Evolutionary conservation across 164 flowering plant genomes (phyloP).

Genomic region (Vitis riparia): DNA sequence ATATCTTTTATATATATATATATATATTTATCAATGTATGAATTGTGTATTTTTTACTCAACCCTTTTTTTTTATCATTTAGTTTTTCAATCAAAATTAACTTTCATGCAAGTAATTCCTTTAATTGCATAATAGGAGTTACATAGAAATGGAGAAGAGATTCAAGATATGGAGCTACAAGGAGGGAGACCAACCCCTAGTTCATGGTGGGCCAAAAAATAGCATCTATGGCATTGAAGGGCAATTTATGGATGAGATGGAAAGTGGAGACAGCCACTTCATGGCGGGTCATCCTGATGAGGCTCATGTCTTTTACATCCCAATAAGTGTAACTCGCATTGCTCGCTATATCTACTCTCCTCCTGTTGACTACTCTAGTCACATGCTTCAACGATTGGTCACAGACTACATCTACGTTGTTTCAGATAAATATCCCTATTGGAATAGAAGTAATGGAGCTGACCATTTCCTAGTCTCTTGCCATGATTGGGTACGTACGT

Average conservation of each 20-base stretch:
- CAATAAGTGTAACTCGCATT: conserved; percentile 44
- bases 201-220: conserved; percentile 55
- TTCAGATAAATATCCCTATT: conserved; percentile 51
- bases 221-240: conserved; percentile 61
- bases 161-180: conserved; percentile 63
- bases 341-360: conserved; percentile 34
- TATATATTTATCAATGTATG: too few species aligned
- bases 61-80: not conserved
- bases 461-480: conserved; percentile 72
- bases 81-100: not conserved
- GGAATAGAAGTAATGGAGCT: conserved; percentile 62
- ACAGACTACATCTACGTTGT: conserved; percentile 44
- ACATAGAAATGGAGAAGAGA: conserved; percentile 72
- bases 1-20: too few species aligned
- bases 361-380: conserved; percentile 22
- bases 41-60: too few species aligned
- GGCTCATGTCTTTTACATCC: conserved; percentile 62
- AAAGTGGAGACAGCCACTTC: conserved; percentile 29
- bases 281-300: conserved; percentile 42
- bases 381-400: conserved; percentile 28
- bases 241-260: conserved; percentile 61
- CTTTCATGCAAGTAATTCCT: not conserved
- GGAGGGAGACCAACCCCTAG: conserved; percentile 64
- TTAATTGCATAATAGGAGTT: conserved; percentile 40
- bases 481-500: conserved; percentile 63